Conservation (phyloP, 2,329 filamentous ascomycete species). For the Sclerotinia trifoliorum region DNA sequence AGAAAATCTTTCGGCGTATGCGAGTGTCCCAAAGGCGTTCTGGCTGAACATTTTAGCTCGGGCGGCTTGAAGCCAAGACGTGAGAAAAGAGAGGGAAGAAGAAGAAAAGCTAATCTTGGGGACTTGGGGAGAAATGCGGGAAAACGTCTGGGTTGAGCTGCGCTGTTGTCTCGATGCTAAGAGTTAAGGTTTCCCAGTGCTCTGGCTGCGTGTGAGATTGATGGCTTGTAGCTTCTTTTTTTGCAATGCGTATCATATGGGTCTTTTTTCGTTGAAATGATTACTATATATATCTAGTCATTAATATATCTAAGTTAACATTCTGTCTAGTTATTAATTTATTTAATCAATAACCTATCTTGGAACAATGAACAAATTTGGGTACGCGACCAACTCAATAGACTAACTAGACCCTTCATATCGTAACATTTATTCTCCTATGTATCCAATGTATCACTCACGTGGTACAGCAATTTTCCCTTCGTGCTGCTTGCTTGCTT, state of each 20-base stretch:
- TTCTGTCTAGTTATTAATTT: too few relatives aligned
- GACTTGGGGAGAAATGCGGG: neutral
- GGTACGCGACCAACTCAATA: conserved; percentile 1
- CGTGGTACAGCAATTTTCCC: conserved; percentile 4
- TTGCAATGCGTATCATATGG: neutral
- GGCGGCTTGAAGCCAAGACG: conserved; percentile 1
- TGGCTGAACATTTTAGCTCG: conserved; percentile 8
- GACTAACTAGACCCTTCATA: neutral
- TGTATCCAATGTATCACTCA: neutral
- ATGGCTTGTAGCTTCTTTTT: conserved; percentile 2
- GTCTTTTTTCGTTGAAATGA: neutral
- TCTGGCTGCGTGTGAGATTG: neutral
- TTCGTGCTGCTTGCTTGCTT: conserved; percentile 11
- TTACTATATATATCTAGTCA: neutral
- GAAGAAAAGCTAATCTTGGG: neutral
- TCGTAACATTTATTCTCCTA: conserved; percentile 2
- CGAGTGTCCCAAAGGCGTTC: conserved; percentile 16
- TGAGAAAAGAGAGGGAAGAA: neutral
- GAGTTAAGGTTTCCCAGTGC: conserved; percentile 8
- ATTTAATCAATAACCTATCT: neutral
- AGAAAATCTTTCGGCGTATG: conserved; percentile 9
- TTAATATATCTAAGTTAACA: too few relatives aligned
- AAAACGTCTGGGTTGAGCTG: neutral
- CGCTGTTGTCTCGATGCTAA: neutral
- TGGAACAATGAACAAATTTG: neutral